Evolutionary conservation across 768 basidiomycete species (phyloP).

Genomic region (Russula brevipes): DNA sequence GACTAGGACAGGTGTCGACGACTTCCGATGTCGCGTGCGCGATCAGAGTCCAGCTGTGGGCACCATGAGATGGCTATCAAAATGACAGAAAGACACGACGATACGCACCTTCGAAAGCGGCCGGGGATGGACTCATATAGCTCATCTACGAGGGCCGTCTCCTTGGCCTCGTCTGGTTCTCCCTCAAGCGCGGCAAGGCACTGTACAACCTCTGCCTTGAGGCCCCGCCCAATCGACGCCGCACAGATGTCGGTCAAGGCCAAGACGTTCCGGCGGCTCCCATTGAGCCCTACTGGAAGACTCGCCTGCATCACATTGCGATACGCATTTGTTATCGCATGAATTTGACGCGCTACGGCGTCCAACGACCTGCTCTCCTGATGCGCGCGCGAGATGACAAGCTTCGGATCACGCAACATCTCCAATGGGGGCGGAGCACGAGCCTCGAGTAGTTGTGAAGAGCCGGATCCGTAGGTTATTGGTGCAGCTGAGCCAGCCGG

Average conservation of each 20-base stretch:
- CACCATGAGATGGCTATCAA: not conserved
- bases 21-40: conserved; percentile 51
- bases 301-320: conserved; percentile 44
- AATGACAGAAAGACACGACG: not conserved
- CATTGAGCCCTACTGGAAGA: conserved; percentile 17
- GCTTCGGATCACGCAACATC: conserved; percentile 38
- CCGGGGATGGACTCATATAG: conserved; percentile 50
- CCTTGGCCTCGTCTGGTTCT: conserved; percentile 30
- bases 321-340: conserved; percentile 54
- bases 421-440: conserved; percentile 33
- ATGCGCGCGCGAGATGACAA: conserved; percentile 32
- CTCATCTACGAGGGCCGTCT: conserved; percentile 32
- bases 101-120: conserved; percentile 47
- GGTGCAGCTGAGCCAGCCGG: conserved; percentile 24
- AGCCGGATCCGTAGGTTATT: conserved; percentile 23
- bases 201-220: conserved; percentile 33
- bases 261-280: conserved; percentile 26
- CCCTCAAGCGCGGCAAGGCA: conserved; percentile 24
- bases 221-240: conserved; percentile 42
- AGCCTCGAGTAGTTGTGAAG: not conserved
- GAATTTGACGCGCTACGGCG: conserved; percentile 44
- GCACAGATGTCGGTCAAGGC: conserved; percentile 46
- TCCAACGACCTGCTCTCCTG: conserved; percentile 34
- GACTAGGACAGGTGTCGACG: conserved; percentile 40
- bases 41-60: conserved; percentile 42